Percentiles rank a stretch among this genome's conserved stretches.
Conservation (phyloP, 2,329 filamentous ascomycete species). For the Kalmusia sp. region DNA sequence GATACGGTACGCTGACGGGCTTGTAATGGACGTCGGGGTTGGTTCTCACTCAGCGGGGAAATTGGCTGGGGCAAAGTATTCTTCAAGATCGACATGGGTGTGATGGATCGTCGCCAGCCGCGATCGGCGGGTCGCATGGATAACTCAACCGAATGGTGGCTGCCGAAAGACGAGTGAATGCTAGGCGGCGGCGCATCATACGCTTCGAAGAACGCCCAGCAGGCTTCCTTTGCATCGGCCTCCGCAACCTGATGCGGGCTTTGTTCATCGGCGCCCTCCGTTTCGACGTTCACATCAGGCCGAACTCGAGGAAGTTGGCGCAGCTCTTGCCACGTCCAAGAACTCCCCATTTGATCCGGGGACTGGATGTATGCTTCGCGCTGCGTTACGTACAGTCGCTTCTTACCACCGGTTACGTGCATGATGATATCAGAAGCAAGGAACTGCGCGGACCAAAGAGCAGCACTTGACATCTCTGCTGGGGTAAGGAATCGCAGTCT, state of each 20-base stretch:
- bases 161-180: conserved; percentile 54
- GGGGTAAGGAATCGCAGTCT: conserved; percentile 73
- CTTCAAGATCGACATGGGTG: conserved; percentile 41
- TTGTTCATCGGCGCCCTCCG: conserved; percentile 42
- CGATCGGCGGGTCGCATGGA: conserved; percentile 43
- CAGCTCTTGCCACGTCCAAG: conserved; percentile 76
- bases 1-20: conserved; percentile 35
- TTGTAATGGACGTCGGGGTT: conserved; percentile 33
- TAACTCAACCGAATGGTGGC: conserved; percentile 38
- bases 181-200: conserved; percentile 64
- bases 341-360: conserved; percentile 52
- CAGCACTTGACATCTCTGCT: conserved; percentile 75
- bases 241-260: conserved; percentile 60
- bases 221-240: conserved; percentile 68
- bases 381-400: conserved; percentile 77
- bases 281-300: conserved; percentile 48
- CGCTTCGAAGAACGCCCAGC: conserved; percentile 71
- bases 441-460: conserved; percentile 75
- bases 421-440: conserved; percentile 75
- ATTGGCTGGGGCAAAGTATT: conserved; percentile 39
- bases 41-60: conserved; percentile 45
- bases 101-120: conserved; percentile 44
- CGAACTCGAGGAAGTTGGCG: conserved; percentile 67
- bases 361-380: conserved; percentile 77
- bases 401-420: conserved; percentile 66